These are phyloP conservation scores for Kazachstania bromeliacearum DNA, from an alignment of 805 yeast species.

Conservation along the genomic window DNA sequence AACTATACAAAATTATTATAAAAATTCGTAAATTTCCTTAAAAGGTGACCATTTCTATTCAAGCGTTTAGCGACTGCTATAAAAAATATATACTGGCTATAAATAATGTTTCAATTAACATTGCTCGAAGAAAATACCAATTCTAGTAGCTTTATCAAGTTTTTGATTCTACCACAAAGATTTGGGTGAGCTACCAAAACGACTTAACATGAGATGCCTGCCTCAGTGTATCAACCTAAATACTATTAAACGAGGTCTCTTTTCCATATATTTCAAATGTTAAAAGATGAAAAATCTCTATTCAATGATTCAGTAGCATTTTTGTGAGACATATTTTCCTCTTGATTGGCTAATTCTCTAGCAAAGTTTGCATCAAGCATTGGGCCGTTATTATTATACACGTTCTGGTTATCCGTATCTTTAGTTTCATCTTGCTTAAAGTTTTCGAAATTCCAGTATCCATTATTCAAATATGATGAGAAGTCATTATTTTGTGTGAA, in stretches of 20 bases:
- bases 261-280: not conserved
- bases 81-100: too few species aligned
- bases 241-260: not conserved
- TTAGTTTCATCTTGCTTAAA: constrained; percentile 1
- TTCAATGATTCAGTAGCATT: not conserved
- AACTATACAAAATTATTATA: too few species aligned
- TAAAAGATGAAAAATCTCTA: constrained; percentile 1
- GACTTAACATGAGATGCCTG: too few species aligned
- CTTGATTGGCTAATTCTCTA: constrained; percentile 12
- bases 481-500: constrained; percentile 17
- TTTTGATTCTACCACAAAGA: too few species aligned
- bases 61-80: too few species aligned
- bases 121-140: too few species aligned
- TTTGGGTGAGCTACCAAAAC: too few species aligned
- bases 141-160: too few species aligned
- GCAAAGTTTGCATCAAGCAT: constrained; percentile 18
- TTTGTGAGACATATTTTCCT: constrained; percentile 2
- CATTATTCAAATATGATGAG: constrained; percentile 18
- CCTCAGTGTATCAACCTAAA: too few species aligned
- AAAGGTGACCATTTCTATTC: too few species aligned
- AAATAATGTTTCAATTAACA: too few species aligned
- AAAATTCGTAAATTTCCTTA: too few species aligned
- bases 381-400: constrained; percentile 6
- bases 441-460: constrained; percentile 17
- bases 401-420: constrained; percentile 4